Evolutionary conservation across 2,329 filamentous ascomycete genomes (phyloP).

Genomic region (Aureobasidium zeae): DNA sequence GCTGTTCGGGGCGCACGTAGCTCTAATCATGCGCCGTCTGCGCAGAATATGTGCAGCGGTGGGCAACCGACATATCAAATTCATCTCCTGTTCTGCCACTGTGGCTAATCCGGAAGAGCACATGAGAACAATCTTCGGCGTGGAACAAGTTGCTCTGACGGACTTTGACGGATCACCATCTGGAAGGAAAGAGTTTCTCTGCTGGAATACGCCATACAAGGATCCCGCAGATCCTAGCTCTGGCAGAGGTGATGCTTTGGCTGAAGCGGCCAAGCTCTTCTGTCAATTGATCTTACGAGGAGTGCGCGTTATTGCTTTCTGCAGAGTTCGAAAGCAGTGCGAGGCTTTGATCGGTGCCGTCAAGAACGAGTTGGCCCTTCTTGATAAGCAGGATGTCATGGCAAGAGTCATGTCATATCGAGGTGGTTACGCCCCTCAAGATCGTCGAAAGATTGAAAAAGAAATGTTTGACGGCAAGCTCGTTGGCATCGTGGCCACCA

Average conservation of each 20-base stretch:
- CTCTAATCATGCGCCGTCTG: conserved; percentile 85
- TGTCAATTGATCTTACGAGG: conserved; percentile 82
- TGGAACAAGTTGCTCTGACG: conserved; percentile 68
- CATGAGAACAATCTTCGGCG: conserved; percentile 88
- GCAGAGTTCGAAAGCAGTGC: conserved; percentile 76
- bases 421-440: conserved; percentile 87
- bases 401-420: conserved; percentile 88
- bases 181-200: conserved; percentile 87
- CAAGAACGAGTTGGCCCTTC: conserved; percentile 61
- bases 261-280: conserved; percentile 82
- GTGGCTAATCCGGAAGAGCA: conserved; percentile 87
- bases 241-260: conserved; percentile 71
- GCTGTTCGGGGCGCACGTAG: conserved; percentile 85
- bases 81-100: conserved; percentile 93
- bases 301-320: conserved; percentile 88
- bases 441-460: conserved; percentile 75
- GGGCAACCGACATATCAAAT: conserved; percentile 75
- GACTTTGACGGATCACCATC: conserved; percentile 91
- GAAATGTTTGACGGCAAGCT: conserved; percentile 97
- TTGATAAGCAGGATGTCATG: conserved; percentile 67
- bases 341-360: conserved; percentile 75
- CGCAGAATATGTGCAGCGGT: conserved; percentile 81
- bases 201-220: conserved; percentile 95
- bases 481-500: conserved; percentile 87
- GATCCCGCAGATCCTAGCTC: conserved; percentile 80